Evolutionary conservation across 1,284 basidiomycete species (phyloP), one percentile per base, ranked within the genome.

Genomic region (Fomitopsis palustris): DNA sequence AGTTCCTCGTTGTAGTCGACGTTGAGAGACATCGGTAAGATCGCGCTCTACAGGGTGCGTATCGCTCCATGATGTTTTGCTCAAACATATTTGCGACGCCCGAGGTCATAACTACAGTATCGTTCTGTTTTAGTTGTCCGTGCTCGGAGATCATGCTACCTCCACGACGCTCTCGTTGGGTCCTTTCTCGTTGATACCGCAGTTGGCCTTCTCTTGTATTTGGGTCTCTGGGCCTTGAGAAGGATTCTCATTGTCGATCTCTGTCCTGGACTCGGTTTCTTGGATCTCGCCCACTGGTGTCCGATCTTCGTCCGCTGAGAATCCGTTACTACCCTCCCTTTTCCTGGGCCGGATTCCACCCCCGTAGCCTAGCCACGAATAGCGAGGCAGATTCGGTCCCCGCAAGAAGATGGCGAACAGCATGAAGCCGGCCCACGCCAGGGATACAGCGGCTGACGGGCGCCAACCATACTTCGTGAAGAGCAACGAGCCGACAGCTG

Each of bases 391-490:
- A 41, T 80, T 75, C 21, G 80, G 81, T 1, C 81, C 81, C 3
- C 81, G 74, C 16, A 73, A 7, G n/a, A 79, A 63, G 38, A 82
- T 65, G 0, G 80, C 61, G 39, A 75, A 21, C 4, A 81, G 53
- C 58, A 77, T 73, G 61, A 74, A 75, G 0, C 72, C 79, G 12
- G 77, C 74, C 56, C 79, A 79, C 0, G 72, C 81, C n/a, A 85
- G 67, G 1, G 78, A 79, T 37, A 81, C 70, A 3, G 73, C 79
- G 0, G 79, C 78, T 3, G 79, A 75, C 1, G 79, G 73, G 21
- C 76, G 74, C 84, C 83, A 85, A 12, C 83, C 83, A 56, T 80
- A 70, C 31, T 69, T 59, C 7, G 80, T 72, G 67, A 83, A 85
- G 4, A 85, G 71, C 57, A 77, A 75, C 2, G 81, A 79, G 39